Evolutionary conservation across 2,329 filamentous ascomycete species (phyloP), one percentile per base, ranked within the genome.

Genomic region (Claviceps africana): DNA sequence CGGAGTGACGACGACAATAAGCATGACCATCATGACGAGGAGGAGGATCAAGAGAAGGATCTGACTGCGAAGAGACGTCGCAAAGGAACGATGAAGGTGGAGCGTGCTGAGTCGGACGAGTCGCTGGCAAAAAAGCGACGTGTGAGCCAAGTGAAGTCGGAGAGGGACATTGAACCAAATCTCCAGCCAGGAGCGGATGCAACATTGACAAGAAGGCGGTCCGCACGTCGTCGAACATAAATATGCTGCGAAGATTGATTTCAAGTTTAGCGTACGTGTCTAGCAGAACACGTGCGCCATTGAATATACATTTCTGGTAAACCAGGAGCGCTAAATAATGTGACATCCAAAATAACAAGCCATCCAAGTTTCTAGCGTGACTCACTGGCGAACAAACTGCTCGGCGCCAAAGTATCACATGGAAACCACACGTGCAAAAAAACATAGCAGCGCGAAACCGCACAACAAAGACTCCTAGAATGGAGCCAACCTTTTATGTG

Each of bases 71-170:
- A 60, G 40, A 62, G 60, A 43, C 51, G 59, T 35, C 55, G 59
- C 30, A 65, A 62, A 56, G 52, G 57, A 19, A 61, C 59, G 54
- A 53, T 62, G 50, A 61, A 57, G 51, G 64, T 50, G n/a, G 21
- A 31, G n/a, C 48, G 21, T 10, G n/a, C 21, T 54, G 66, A 53
- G 39, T 61, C 59, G 11, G 61, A 59, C 4, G 53, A 37, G 4
- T 54, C 58, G 2, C 60, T 61, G 3, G 49, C 51, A 6, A 68
- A 64, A 53, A 65, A 59, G 58, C 60, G 57, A 47, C 59, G 59
- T n/a, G 37, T 43, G 10, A 57, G 51, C 43, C 15, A 42, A 39
- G 31, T 45, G 3, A 64, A 60, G 39, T 51, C 47, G 47, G 54
- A 64, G 54, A 57, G 63, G 55, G 53, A 63, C 15, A 19, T 50